A percentile compares a stretch with the other conserved stretches of the same genome.
These are phyloP conservation scores for Gracilaria vermiculophylla DNA, from an alignment of 23 red algal genomes.

Conservation along the genomic window DNA sequence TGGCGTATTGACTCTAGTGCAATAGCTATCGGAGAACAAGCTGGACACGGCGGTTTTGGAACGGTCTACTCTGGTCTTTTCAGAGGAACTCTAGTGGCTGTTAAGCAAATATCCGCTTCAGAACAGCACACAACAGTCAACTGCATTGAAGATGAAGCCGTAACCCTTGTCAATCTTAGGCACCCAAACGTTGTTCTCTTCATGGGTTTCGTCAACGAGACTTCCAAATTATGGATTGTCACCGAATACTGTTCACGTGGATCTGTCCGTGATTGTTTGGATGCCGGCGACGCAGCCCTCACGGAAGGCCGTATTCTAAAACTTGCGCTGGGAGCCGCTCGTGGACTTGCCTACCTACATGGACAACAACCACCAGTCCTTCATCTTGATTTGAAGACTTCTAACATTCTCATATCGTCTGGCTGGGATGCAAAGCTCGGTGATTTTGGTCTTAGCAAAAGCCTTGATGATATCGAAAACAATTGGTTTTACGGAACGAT, in stretches of 20 bases:
- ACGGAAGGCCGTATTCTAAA: slow-evolving; percentile 47
- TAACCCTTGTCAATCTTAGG: slow-evolving; percentile 58
- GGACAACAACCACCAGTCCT: slow-evolving; percentile 77
- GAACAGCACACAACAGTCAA: not conserved
- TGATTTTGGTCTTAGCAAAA: slow-evolving; percentile 82
- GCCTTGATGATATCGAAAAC: slow-evolving; percentile 65
- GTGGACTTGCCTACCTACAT: slow-evolving; percentile 87
- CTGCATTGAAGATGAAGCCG: slow-evolving; percentile 51
- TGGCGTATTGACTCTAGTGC: slow-evolving; percentile 41
- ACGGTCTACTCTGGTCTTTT: slow-evolving; percentile 78
- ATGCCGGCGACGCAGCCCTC: not conserved
- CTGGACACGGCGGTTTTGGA: slow-evolving; percentile 68
- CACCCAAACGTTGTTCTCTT: slow-evolving; percentile 88
- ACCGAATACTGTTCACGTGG: slow-evolving; percentile 69
- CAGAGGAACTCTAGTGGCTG: slow-evolving; percentile 80
- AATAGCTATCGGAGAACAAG: slow-evolving; percentile 52
- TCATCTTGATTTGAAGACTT: slow-evolving; percentile 86
- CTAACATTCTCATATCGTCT: slow-evolving; percentile 81
- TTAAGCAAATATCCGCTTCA: slow-evolving; percentile 47
- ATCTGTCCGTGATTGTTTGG: slow-evolving; percentile 29
- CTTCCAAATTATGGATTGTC: slow-evolving; percentile 62
- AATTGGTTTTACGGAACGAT: slow-evolving; percentile 75
- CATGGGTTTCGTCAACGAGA: slow-evolving; percentile 74
- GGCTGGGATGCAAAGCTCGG: slow-evolving; percentile 77
- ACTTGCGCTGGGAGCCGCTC: slow-evolving; percentile 65